Percentiles rank a stretch among this genome's conserved stretches.
Conservation (phyloP, 2,329 filamentous ascomycete genomes). For the Monosporascus sp. region DNA sequence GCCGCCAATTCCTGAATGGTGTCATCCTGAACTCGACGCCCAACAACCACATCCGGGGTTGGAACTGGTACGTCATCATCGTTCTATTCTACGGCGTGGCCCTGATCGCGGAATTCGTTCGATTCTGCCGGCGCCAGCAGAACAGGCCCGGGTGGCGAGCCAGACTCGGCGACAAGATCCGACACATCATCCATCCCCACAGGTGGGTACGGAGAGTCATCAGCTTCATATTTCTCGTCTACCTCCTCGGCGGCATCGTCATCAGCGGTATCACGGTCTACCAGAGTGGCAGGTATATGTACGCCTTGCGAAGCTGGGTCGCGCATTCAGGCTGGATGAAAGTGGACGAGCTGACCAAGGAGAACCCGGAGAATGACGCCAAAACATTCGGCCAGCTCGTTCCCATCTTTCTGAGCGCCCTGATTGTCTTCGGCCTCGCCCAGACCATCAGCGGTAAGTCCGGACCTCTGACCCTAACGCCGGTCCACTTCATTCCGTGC, state of each 20-base stretch:
- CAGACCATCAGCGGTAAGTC: constrained; percentile 24
- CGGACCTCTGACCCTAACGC: neutral
- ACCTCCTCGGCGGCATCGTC: constrained; percentile 18
- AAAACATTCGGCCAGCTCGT: constrained; percentile 31
- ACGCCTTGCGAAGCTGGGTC: constrained; percentile 23
- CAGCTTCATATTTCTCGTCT: constrained; percentile 10
- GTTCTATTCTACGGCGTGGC: constrained; percentile 20
- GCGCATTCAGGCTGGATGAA: constrained; percentile 18
- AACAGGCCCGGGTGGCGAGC: constrained; percentile 13
- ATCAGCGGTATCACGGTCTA: constrained; percentile 17
- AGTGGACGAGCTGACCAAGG: constrained; percentile 1
- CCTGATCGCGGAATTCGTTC: constrained; percentile 16
- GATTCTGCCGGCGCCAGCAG: constrained; percentile 14
- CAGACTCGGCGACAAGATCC: constrained; percentile 1
- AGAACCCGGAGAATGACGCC: constrained; percentile 27
- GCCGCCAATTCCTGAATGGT: constrained; percentile 11
- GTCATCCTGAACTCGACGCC: constrained; percentile 11
- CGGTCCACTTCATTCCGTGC: neutral
- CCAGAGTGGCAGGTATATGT: constrained; percentile 19
- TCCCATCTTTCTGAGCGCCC: constrained; percentile 25
- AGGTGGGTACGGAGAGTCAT: no score
- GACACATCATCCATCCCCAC: constrained; percentile 3
- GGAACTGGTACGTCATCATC: constrained; percentile 18
- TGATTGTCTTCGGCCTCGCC: constrained; percentile 26
- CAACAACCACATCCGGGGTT: constrained; percentile 19